phyloP scores from a whole-genome alignment of 768 basidiomycete genomes.

The Rubroboletus pulcherrimus region DNA sequence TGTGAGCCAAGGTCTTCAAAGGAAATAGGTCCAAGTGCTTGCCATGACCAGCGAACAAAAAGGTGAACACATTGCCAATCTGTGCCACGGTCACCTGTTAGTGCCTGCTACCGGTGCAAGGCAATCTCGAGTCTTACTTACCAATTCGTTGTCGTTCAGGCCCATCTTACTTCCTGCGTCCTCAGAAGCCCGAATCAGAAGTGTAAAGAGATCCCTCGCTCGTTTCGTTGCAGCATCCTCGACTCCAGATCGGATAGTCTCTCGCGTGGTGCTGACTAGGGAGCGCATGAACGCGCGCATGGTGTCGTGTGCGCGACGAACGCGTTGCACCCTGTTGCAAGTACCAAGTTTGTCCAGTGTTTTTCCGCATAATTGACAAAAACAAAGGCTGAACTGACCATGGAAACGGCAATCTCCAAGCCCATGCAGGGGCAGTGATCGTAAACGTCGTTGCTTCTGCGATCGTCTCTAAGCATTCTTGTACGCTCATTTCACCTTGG shows the following conservation, averaged over 20 bases:
- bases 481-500: slow-evolving; percentile 17
- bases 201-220: slow-evolving; percentile 20
- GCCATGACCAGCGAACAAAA: slow-evolving; percentile 61
- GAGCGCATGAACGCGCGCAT: slow-evolving; percentile 20
- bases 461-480: slow-evolving; percentile 20
- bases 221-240: background rate
- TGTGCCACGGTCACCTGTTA: slow-evolving; percentile 13
- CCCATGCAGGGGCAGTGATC: slow-evolving; percentile 17
- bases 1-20: background rate
- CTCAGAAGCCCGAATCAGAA: slow-evolving; percentile 21
- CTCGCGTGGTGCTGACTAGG: slow-evolving; percentile 6
- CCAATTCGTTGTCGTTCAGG: slow-evolving; percentile 19
- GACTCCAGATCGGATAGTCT: slow-evolving; percentile 8
- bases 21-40: slow-evolving; percentile 1
- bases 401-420: slow-evolving; percentile 22
- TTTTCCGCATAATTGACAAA: background rate
- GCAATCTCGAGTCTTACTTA: background rate
- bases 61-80: slow-evolving; percentile 51
- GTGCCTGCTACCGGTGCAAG: background rate
- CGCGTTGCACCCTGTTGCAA: slow-evolving; percentile 17
- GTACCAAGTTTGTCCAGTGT: background rate
- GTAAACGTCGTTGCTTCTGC: slow-evolving; percentile 13
- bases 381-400: slow-evolving; percentile 3
- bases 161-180: slow-evolving; percentile 13
- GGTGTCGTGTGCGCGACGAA: slow-evolving; percentile 20